Evolutionary conservation across 2,329 filamentous ascomycete genomes (phyloP), one percentile per base, ranked within the genome.

Genomic region (Fusarium liriodendri): DNA sequence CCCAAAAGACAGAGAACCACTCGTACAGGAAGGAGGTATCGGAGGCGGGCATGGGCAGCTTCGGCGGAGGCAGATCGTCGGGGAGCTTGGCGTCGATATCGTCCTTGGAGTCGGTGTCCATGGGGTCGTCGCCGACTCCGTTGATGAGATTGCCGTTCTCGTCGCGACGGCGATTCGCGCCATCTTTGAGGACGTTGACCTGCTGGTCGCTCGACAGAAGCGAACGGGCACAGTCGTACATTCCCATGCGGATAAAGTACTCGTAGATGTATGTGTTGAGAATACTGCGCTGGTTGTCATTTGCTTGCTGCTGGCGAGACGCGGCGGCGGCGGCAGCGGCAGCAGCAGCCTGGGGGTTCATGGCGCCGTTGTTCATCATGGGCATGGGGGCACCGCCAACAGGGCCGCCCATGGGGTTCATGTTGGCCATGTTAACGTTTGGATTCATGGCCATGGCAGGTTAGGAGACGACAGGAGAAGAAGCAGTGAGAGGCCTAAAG

Each of bases 1-100:
- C 97, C 95, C 95, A 98, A 83, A 99, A 99, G 62, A 98, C 89
- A 80, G 92, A 94, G 86, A 97, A 99, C 97, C 97, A 99, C 79
- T 98, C 97, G 77, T 95, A 93, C n/a, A 99, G 87, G 79, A 99
- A 98, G 29, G 94, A 94, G 71, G 90, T 93, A 78, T 93, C 93
- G 64, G 89, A 89, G 70, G 87, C 87, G 58, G 89, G 89, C 80
- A 87, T 88, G 14, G 92, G 91, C 7, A 95, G 86, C 72, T 91
- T 91, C 14, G 95, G 92, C 8, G 90, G 88, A 6, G 96, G 96
- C 42, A 98, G 88, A 79, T 97, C 95, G 66, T 92, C 90, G 1
- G 94, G 94, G 50, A 93, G 88, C 81, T 96, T 95, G 60, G 87
- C 82, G 75, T 94, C 92, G 69, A 93, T 84, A 72, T 93, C 92